These are phyloP conservation scores for Debaryomyces maramus DNA, from an alignment of 805 yeast genomes.

Conservation along the genomic window DNA sequence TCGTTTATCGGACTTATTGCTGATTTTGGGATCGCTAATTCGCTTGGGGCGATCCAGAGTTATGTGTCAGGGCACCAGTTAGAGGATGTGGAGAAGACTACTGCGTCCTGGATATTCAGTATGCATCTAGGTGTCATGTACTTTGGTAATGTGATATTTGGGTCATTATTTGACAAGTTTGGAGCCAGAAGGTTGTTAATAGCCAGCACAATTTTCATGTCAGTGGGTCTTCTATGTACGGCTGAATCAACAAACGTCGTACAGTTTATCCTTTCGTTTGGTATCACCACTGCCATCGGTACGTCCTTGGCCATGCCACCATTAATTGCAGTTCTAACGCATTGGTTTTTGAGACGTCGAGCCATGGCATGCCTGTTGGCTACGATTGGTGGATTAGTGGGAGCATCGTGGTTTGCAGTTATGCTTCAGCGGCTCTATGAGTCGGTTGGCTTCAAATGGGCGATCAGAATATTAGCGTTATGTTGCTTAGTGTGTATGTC, in stretches of 20 bases:
- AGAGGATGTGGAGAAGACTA: conserved; percentile 15
- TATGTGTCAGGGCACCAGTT: conserved; percentile 24
- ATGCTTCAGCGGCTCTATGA: conserved; percentile 24
- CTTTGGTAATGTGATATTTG: conserved; percentile 30
- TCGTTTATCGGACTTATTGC: conserved; percentile 29
- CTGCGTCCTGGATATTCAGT: conserved; percentile 34
- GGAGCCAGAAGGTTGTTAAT: conserved; percentile 25
- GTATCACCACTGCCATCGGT: conserved; percentile 28
- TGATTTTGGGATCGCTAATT: conserved; percentile 29
- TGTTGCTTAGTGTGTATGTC: conserved; percentile 19
- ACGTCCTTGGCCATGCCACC: conserved; percentile 30
- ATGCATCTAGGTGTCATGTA: conserved; percentile 31
- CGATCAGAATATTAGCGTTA: conserved; percentile 25
- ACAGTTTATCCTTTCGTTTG: conserved; percentile 28
- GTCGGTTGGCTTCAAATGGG: conserved; percentile 30
- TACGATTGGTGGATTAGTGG: conserved; percentile 31
- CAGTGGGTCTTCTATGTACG: conserved; percentile 25
- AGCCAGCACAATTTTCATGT: conserved; percentile 19
- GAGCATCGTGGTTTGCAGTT: conserved; percentile 28
- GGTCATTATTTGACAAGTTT: conserved; percentile 27
- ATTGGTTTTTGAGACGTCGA: conserved; percentile 26
- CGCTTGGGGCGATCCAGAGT: conserved; percentile 29
- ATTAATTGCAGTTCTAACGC: conserved; percentile 26
- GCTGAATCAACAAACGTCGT: conserved; percentile 24
- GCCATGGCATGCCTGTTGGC: conserved; percentile 29